Percentiles rank a stretch among this genome's conserved stretches.
Evolutionary conservation across 208 protist genomes (phyloP).

Genomic region (Angomonas deanei): DNA sequence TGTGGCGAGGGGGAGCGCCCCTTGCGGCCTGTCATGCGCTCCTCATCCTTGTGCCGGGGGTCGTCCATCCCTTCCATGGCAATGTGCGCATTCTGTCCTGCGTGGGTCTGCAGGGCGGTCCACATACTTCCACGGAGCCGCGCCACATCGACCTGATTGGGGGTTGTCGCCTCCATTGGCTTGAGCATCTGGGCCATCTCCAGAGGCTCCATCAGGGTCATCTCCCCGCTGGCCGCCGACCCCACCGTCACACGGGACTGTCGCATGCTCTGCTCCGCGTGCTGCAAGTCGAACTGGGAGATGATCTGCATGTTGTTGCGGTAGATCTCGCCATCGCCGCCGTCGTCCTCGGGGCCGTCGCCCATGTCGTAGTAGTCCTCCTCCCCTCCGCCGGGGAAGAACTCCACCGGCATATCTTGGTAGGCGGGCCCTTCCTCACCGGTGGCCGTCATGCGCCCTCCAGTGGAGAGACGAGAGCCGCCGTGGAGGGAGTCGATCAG

Average conservation of each 20-base stretch:
- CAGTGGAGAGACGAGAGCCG: neutral
- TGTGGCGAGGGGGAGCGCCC: neutral
- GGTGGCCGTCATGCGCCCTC: neutral
- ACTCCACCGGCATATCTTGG: conserved; percentile 72
- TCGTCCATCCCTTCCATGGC: conserved; percentile 3
- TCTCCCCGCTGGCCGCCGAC: conserved; percentile 12
- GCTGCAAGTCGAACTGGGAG: conserved; percentile 28
- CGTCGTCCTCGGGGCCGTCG: conserved; percentile 28
- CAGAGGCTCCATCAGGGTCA: neutral
- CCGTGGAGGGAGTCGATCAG: conserved; percentile 1
- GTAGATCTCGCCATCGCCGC: conserved; percentile 18
- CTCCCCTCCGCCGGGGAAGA: conserved; percentile 67
- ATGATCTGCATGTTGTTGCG: conserved; percentile 29
- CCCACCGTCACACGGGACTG: conserved; percentile 7
- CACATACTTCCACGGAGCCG: conserved; percentile 78
- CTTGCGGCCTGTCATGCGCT: neutral
- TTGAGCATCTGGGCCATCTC: conserved; percentile 36
- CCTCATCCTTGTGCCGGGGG: neutral
- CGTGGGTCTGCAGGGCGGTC: conserved; percentile 38
- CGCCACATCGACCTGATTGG: conserved; percentile 83
- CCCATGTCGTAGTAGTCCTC: conserved; percentile 41
- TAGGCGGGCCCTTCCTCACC: conserved; percentile 6
- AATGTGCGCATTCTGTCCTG: conserved; percentile 18
- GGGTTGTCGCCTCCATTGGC: conserved; percentile 54
- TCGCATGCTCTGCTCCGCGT: conserved; percentile 16